Evolutionary conservation across 2,329 filamentous ascomycete species (phyloP).

Genomic region (Fusarium newnesense): DNA sequence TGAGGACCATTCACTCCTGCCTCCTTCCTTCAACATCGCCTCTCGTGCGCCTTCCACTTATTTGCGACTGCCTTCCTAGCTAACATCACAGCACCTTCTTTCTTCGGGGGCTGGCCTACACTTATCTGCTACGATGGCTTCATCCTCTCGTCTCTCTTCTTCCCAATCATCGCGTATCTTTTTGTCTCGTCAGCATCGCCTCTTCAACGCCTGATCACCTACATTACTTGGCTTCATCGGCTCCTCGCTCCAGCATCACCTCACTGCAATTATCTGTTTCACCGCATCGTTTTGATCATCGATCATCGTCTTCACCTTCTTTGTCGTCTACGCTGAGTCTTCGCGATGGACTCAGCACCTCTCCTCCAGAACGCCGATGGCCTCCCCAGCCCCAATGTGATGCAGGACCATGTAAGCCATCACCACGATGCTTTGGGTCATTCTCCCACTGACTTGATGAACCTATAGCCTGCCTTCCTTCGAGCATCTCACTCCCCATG

Average conservation of each 20-base stretch:
- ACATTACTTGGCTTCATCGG: slow-evolving; percentile 18
- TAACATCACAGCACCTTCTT: background rate
- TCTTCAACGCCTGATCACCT: slow-evolving; percentile 4
- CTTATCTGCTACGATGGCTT: background rate
- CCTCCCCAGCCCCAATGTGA: slow-evolving; percentile 47
- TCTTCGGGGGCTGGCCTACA: background rate
- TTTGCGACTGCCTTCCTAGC: background rate
- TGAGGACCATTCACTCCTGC: background rate
- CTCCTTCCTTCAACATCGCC: background rate
- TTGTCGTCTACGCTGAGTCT: background rate
- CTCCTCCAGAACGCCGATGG: slow-evolving; percentile 46
- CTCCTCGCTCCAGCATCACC: slow-evolving; percentile 13
- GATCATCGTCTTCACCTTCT: background rate
- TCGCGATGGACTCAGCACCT: slow-evolving; percentile 49
- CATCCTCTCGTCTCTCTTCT: background rate
- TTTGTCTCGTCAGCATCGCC: slow-evolving; percentile 13
- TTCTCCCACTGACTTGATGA: slow-evolving; percentile 19
- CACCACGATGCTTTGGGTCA: fast-evolving
- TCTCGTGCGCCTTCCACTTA: background rate
- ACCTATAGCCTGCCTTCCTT: slow-evolving; percentile 59
- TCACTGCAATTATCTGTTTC: background rate
- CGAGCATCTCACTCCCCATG: slow-evolving; percentile 64
- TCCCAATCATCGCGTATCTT: slow-evolving; percentile 12
- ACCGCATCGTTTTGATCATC: background rate
- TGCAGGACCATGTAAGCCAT: slow-evolving; percentile 51